Conservation (phyloP, 2,329 filamentous ascomycete species). For the Paracoccidioides lutzii region DNA sequence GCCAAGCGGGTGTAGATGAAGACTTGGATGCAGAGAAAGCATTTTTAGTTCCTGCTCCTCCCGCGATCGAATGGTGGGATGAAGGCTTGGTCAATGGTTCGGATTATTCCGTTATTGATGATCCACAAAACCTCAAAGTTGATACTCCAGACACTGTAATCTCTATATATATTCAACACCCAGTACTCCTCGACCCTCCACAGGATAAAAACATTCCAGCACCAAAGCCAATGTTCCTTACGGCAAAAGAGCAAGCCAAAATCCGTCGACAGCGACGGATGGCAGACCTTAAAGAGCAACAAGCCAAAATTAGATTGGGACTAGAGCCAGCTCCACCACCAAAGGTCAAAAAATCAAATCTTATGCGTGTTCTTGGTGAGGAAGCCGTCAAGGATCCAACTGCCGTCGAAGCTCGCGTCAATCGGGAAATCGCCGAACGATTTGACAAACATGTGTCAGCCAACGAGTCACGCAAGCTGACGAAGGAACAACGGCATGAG, state of each 20-base stretch:
- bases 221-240: conserved; percentile 85
- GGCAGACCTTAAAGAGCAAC: conserved; percentile 87
- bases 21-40: conserved; percentile 80
- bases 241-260: conserved; percentile 81
- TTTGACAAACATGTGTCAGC: conserved; percentile 60
- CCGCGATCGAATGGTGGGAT: conserved; percentile 95
- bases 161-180: conserved; percentile 84
- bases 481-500: conserved; percentile 72
- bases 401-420: conserved; percentile 87
- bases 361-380: conserved; percentile 93
- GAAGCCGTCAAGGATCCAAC: conserved; percentile 92
- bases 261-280: conserved; percentile 78
- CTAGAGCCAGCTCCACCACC: conserved; percentile 80
- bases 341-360: conserved; percentile 92
- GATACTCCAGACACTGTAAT: conserved; percentile 71
- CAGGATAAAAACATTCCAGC: conserved; percentile 71
- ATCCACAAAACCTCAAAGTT: conserved; percentile 56
- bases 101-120: conserved; percentile 58
- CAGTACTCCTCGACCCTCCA: conserved; percentile 77
- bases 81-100: conserved; percentile 67
- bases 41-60: conserved; percentile 71
- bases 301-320: conserved; percentile 87
- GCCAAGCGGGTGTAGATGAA: conserved; percentile 88
- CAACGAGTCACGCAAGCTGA: conserved; percentile 78
- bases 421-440: conserved; percentile 80